A percentile compares a stretch with the other conserved stretches of the same genome.
phyloP scores from a whole-genome alignment of 495 filamentous ascomycete genomes.

The Extremus antarcticus region DNA sequence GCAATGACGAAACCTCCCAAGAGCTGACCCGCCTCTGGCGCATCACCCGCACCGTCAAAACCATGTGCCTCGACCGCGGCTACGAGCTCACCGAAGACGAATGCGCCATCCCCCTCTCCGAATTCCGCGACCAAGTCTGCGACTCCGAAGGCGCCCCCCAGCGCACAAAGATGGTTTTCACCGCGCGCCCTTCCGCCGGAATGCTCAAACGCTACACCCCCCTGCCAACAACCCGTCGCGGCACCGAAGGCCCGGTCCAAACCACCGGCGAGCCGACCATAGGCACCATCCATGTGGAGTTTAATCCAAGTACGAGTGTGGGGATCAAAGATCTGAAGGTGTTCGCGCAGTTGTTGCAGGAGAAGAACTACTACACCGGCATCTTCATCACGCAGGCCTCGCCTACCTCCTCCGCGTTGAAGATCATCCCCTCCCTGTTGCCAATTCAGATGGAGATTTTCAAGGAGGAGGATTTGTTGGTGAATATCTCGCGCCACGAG shows the following conservation, averaged over 20 bases:
- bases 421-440: conserved; percentile 60
- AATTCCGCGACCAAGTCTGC: conserved; percentile 58
- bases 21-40: conserved; percentile 23
- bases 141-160: conserved; percentile 59
- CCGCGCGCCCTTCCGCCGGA: conserved; percentile 62
- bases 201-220: conserved; percentile 70
- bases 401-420: conserved; percentile 72
- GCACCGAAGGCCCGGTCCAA: no score
- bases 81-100: conserved; percentile 88
- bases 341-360: conserved; percentile 70
- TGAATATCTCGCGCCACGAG: conserved; percentile 97
- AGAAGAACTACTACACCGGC: conserved; percentile 73
- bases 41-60: conserved; percentile 26
- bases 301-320: conserved; percentile 62
- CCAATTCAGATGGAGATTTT: conserved; percentile 82
- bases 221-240: conserved; percentile 42
- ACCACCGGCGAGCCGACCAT: conserved; percentile 59
- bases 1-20: conserved; percentile 10
- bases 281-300: conserved; percentile 89
- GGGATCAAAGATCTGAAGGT: conserved; percentile 84
- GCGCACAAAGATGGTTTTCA: conserved; percentile 77
- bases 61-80: conserved; percentile 41
- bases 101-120: conserved; percentile 64
- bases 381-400: conserved; percentile 76
- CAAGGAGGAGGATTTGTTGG: conserved; percentile 85